A percentile compares a stretch with the other conserved stretches of the same genome.
Conservation (phyloP, 2,329 filamentous ascomycete species). For the Ophiostoma fasciatum region DNA sequence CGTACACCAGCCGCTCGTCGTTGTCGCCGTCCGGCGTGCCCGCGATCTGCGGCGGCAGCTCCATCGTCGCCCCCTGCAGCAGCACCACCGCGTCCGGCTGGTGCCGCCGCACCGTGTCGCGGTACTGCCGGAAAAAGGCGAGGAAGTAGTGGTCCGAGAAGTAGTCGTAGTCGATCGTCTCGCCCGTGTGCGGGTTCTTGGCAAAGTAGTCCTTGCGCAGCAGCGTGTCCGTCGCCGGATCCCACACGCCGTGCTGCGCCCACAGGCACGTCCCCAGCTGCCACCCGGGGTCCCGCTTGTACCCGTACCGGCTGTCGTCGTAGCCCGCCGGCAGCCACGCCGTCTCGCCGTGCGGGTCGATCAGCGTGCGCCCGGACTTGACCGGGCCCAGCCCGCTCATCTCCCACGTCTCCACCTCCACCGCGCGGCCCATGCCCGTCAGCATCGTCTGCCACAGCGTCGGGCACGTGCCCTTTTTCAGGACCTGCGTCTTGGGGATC, state of each 20-base stretch:
- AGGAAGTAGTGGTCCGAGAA: constrained; percentile 91
- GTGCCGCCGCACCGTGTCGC: constrained; percentile 55
- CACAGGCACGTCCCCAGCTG: constrained; percentile 88
- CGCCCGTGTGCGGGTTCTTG: constrained; percentile 59
- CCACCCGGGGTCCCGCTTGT: constrained; percentile 78
- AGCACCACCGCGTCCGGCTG: constrained; percentile 77
- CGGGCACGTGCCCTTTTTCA: constrained; percentile 85
- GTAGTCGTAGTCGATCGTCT: constrained; percentile 60
- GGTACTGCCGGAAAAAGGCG: constrained; percentile 66
- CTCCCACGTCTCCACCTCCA: constrained; percentile 82
- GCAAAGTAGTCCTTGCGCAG: constrained; percentile 79
- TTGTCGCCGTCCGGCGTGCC: constrained; percentile 65
- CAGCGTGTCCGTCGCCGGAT: constrained; percentile 60
- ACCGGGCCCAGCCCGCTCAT: constrained; percentile 88
- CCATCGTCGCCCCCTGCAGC: constrained; percentile 81
- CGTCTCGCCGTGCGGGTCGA: constrained; percentile 74
- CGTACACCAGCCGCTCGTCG: constrained; percentile 82
- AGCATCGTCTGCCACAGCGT: constrained; percentile 91
- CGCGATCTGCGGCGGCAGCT: constrained; percentile 79
- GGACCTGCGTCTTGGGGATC: constrained; percentile 73
- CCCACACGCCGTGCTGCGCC: constrained; percentile 96
- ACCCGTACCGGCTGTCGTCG: constrained; percentile 79
- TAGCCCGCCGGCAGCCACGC: constrained; percentile 76
- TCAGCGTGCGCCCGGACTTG: constrained; percentile 66
- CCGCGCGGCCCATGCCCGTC: constrained; percentile 78